Conservation (phyloP, 768 basidiomycete genomes). For the Suillus bovinus region DNA sequence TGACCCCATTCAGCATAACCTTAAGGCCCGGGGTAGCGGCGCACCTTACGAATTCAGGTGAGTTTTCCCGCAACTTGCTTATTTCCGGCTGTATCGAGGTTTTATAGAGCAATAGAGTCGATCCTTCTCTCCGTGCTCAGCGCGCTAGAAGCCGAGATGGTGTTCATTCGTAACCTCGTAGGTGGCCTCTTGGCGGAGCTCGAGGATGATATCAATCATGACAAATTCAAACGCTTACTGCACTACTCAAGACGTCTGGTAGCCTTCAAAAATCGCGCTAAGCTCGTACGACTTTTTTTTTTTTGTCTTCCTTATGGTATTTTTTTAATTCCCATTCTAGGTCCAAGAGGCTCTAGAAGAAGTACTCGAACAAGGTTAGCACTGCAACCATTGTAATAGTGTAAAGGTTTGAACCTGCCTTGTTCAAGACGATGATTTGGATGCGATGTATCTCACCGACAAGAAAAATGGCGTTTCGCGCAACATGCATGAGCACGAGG, state of each 20-base stretch:
- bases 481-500: conserved; percentile 82
- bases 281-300: conserved; percentile 51
- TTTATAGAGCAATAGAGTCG: conserved; percentile 85
- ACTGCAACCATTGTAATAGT: not conserved
- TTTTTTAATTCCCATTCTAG: conserved; percentile 37
- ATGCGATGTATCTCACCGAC: conserved; percentile 93
- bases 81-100: conserved; percentile 18
- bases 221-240: conserved; percentile 87
- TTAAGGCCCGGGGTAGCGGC: conserved; percentile 67
- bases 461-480: conserved; percentile 65
- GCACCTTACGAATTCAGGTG: conserved; percentile 90
- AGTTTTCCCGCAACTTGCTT: conserved; percentile 20
- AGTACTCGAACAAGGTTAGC: conserved; percentile 81
- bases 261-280: conserved; percentile 89
- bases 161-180: conserved; percentile 88
- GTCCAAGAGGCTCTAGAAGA: conserved; percentile 91
- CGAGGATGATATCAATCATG: conserved; percentile 94
- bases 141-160: conserved; percentile 95
- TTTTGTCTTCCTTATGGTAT: not conserved
- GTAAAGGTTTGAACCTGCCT: conserved; percentile 1
- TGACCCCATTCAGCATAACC: conserved; percentile 63
- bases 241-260: conserved; percentile 90
- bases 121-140: conserved; percentile 89
- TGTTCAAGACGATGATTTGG: conserved; percentile 82
- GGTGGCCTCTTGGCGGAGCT: conserved; percentile 89